These are phyloP conservation scores for Lasiosphaeria hispida DNA, from an alignment of 495 filamentous ascomycete genomes.

Conservation along the genomic window DNA sequence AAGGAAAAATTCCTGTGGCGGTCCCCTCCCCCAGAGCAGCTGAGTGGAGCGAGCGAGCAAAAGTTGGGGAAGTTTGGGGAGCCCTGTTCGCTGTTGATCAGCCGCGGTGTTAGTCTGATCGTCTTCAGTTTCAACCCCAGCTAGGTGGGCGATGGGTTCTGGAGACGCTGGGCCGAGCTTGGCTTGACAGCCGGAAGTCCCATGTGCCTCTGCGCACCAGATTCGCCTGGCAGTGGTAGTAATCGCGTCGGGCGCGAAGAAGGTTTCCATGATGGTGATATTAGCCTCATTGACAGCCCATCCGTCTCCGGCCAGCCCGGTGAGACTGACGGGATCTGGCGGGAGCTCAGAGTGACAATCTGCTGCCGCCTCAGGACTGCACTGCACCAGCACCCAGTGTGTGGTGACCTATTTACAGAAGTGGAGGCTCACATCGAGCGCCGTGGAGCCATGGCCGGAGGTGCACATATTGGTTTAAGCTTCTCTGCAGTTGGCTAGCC, in stretches of 20 bases:
- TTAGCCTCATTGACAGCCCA: slow-evolving; percentile 26
- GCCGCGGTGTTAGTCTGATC: slow-evolving; percentile 14
- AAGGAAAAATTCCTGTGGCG: slow-evolving; percentile 1
- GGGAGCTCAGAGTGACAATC: slow-evolving; percentile 25
- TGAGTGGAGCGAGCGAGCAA: slow-evolving; percentile 11
- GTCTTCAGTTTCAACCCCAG: slow-evolving; percentile 10
- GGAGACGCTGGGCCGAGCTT: not conserved
- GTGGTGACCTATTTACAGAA: slow-evolving; percentile 24
- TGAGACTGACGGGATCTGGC: slow-evolving; percentile 23
- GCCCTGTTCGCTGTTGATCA: slow-evolving; percentile 24
- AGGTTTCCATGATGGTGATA: slow-evolving; percentile 14
- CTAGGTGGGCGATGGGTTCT: not conserved
- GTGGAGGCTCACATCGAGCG: slow-evolving; percentile 25
- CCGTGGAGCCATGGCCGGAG: slow-evolving; percentile 11
- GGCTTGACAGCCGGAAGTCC: not conserved
- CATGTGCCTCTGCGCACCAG: not conserved
- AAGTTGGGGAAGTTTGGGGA: slow-evolving; percentile 33
- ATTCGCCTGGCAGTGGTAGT: not conserved
- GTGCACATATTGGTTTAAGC: slow-evolving; percentile 23
- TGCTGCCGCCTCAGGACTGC: slow-evolving; percentile 23
- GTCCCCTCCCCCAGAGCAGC: not conserved
- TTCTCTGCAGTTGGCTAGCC: slow-evolving; percentile 17
- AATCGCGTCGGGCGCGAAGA: slow-evolving; percentile 1
- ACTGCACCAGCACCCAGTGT: slow-evolving; percentile 7
- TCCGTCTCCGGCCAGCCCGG: slow-evolving; percentile 16